Conservation (phyloP, 2,329 filamentous ascomycete species). For the Pleomassaria siparia region DNA sequence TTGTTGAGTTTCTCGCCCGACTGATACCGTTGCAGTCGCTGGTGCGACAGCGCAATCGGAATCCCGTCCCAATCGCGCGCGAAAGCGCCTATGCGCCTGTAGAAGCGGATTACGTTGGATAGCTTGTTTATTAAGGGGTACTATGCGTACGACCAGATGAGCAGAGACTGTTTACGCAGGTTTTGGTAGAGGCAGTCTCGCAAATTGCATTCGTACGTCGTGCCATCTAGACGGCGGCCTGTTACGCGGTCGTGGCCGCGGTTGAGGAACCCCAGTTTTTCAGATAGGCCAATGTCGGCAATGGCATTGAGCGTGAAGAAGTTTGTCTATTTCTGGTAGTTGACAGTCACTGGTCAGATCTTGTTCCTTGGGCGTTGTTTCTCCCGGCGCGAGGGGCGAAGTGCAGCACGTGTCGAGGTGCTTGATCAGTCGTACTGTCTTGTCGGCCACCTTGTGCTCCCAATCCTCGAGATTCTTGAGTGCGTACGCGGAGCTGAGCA, state of each 20-base stretch:
- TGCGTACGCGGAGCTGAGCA: constrained; percentile 55
- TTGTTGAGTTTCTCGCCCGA: constrained; percentile 59
- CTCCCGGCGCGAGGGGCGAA: constrained; percentile 28
- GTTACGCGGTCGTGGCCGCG: constrained; percentile 49
- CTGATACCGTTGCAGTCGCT: constrained; percentile 50
- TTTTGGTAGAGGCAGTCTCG: constrained; percentile 56
- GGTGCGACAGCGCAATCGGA: constrained; percentile 48
- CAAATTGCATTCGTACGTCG: constrained; percentile 49
- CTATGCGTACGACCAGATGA: constrained; percentile 56
- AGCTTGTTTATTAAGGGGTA: constrained; percentile 53
- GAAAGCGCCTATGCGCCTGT: constrained; percentile 43
- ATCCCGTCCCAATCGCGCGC: constrained; percentile 52
- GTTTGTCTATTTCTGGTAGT: constrained; percentile 56
- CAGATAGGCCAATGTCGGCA: constrained; percentile 57
- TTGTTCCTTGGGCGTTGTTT: constrained; percentile 28
- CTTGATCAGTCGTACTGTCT: constrained; percentile 48
- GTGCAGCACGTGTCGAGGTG: constrained; percentile 50
- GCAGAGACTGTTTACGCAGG: constrained; percentile 52
- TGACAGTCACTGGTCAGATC: constrained; percentile 54
- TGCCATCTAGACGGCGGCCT: constrained; percentile 50
- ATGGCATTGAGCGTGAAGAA: constrained; percentile 61
- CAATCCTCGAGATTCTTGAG: constrained; percentile 57
- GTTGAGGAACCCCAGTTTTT: constrained; percentile 56
- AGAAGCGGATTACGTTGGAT: constrained; percentile 51
- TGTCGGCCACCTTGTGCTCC: constrained; percentile 59